Evolutionary conservation across 768 basidiomycete genomes (phyloP), one percentile per base, ranked within the genome.

Genomic region (Leccinum sublutescens): DNA sequence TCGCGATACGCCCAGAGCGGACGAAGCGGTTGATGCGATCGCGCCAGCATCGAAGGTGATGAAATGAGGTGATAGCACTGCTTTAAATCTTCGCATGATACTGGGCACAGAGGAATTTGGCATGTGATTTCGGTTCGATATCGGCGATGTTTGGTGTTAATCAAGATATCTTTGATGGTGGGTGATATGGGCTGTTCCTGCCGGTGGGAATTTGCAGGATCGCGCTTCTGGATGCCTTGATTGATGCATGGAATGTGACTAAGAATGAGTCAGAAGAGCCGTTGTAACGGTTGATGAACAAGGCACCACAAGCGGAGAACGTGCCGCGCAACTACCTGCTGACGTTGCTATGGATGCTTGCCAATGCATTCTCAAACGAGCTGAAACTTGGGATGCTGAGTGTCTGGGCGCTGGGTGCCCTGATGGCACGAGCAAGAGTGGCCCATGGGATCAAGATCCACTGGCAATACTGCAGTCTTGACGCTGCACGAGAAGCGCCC

Each of bases 131-230:
- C 36, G 7, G 17, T 17, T 17, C 17, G 0, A 17, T 4, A 38
- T 17, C 17, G 15, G 7, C 6, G 36, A 38, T 38, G 15, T 38
- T 6, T 12, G 15, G 0, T 15, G 38, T 17, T 38, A 3, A 17
- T 38, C 38, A 4, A 8, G 17, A 38, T 0, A 7, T 38, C 3
- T 38, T 38, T 38, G 29, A 38, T 17, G 7, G 38, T 38, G 9
- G 1, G 38, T 17, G 3, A 17, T 40, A 0, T 7, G 17, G 17
- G 38, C 78, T 93, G 31, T 96, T 95, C 76, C 93, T 93, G 0
- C 69, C 93, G 5, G 81, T 86, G 10, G 94, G 95, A 66, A 77
- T 95, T 64, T 38, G 91, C 87, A 80, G 92, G 1, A 78, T 94
- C 10, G 88, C 86, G 0, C 71, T 91, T 17, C 81, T 95, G 23